A percentile compares a stretch with the other conserved stretches of the same genome.
phyloP scores from a whole-genome alignment of 1,284 basidiomycete species.

The Wallemia ichthyophaga region DNA sequence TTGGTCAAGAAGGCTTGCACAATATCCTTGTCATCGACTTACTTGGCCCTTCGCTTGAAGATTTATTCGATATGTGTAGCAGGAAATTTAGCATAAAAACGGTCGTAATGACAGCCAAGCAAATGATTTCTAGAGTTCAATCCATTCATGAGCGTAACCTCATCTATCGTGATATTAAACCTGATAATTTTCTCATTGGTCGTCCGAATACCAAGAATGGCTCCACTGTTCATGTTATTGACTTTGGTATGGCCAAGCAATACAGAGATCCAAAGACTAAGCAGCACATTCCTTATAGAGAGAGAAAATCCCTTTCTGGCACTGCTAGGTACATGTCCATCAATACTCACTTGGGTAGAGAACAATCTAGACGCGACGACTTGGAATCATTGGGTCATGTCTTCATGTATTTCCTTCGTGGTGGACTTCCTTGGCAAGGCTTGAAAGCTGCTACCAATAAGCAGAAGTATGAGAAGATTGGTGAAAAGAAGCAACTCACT shows the following conservation, averaged over 20 bases:
- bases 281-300: constrained; percentile 85
- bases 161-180: constrained; percentile 92
- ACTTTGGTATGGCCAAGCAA: constrained; percentile 95
- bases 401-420: constrained; percentile 89
- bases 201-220: constrained; percentile 60
- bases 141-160: constrained; percentile 91
- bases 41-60: constrained; percentile 69
- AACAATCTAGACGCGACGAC: constrained; percentile 82
- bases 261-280: constrained; percentile 91
- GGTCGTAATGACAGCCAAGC: constrained; percentile 81
- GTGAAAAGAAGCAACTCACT: constrained; percentile 92
- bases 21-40: constrained; percentile 91
- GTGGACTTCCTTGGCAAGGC: constrained; percentile 81
- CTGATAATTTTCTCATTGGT: constrained; percentile 85
- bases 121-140: constrained; percentile 81
- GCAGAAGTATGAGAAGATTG: constrained; percentile 97
- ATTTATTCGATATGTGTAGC: constrained; percentile 85
- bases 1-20: constrained; percentile 88
- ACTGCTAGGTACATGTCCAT: constrained; percentile 94
- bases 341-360: constrained; percentile 84
- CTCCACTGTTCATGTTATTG: constrained; percentile 58
- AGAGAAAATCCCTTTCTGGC: constrained; percentile 61
- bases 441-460: constrained; percentile 90
- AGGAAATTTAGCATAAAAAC: constrained; percentile 85
- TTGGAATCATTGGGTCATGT: constrained; percentile 83